Evolutionary conservation across 345 rosid genomes (phyloP).

Genomic region (Arabis alpina): DNA sequence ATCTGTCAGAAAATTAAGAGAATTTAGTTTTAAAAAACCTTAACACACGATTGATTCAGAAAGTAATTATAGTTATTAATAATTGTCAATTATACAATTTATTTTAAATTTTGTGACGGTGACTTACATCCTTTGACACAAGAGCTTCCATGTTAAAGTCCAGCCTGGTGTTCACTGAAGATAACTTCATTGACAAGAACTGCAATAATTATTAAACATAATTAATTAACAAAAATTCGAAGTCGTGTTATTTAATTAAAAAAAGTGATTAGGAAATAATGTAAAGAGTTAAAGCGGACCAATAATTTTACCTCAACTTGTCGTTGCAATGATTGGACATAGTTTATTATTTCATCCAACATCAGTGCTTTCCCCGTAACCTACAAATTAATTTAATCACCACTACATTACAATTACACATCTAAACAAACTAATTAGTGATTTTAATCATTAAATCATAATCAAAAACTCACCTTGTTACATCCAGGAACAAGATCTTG

Average conservation of each 20-base stretch:
- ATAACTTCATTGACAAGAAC: conserved; percentile 95
- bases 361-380: conserved; percentile 87
- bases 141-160: conserved; percentile 62
- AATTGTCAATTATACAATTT: conserved; percentile 2
- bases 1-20: conserved; percentile 33
- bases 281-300: conserved; percentile 23
- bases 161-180: conserved; percentile 84
- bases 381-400: conserved; percentile 40
- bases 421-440: neutral
- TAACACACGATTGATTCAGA: conserved; percentile 27
- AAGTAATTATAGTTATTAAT: conserved; percentile 17
- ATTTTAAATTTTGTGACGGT: conserved; percentile 36
- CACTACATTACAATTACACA: conserved; percentile 7
- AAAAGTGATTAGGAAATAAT: conserved; percentile 39
- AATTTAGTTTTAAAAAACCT: neutral
- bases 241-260: conserved; percentile 1
- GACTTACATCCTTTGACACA: conserved; percentile 75
- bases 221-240: neutral
- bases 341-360: conserved; percentile 92
- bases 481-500: conserved; percentile 98
- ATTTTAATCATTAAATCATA: neutral
- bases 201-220: conserved; percentile 44
- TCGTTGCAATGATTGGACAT: conserved; percentile 86
- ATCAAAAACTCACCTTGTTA: conserved; percentile 63
- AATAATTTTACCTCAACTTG: conserved; percentile 83